Evolutionary conservation across 2,329 filamentous ascomycete species (phyloP).

Genomic region (Graphilbum sp.): DNA sequence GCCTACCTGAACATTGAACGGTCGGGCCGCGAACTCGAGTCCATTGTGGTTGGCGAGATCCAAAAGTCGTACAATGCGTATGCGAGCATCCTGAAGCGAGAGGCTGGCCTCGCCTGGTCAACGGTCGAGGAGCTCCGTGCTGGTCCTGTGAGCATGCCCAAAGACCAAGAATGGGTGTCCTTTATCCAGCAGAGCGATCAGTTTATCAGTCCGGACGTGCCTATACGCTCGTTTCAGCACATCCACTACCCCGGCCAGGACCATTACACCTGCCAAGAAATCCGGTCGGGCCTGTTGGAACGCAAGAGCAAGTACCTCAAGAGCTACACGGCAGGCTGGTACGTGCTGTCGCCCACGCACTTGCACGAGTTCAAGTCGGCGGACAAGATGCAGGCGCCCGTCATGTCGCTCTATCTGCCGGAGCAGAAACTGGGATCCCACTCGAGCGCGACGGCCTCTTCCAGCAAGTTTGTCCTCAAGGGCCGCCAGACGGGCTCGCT

Average conservation of each 20-base stretch:
- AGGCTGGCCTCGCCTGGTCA: constrained; percentile 66
- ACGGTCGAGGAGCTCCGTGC: constrained; percentile 66
- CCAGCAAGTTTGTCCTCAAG: constrained; percentile 96
- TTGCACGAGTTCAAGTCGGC: constrained; percentile 98
- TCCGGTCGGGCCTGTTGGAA: constrained; percentile 80
- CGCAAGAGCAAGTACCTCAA: constrained; percentile 98
- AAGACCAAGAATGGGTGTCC: constrained; percentile 76
- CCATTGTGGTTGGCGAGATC: constrained; percentile 92
- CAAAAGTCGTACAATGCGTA: constrained; percentile 96
- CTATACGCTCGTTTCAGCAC: constrained; percentile 60
- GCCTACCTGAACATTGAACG: constrained; percentile 89
- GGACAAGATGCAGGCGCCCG: constrained; percentile 75
- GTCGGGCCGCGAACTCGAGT: constrained; percentile 86
- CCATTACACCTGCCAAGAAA: constrained; percentile 65
- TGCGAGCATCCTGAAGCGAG: constrained; percentile 77
- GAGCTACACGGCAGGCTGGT: constrained; percentile 94
- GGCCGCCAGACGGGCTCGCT: constrained; percentile 84
- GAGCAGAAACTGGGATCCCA: constrained; percentile 94
- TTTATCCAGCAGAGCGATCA: constrained; percentile 71
- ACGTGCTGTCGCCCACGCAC: constrained; percentile 89
- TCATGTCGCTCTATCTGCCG: constrained; percentile 91
- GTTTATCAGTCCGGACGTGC: constrained; percentile 71
- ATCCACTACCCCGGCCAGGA: constrained; percentile 87
- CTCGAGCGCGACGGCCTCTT: constrained; percentile 65
- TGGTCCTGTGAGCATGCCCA: constrained; percentile 83